Conservation (phyloP, 495 filamentous ascomycete species). For the Alectoria sarmentosa region DNA sequence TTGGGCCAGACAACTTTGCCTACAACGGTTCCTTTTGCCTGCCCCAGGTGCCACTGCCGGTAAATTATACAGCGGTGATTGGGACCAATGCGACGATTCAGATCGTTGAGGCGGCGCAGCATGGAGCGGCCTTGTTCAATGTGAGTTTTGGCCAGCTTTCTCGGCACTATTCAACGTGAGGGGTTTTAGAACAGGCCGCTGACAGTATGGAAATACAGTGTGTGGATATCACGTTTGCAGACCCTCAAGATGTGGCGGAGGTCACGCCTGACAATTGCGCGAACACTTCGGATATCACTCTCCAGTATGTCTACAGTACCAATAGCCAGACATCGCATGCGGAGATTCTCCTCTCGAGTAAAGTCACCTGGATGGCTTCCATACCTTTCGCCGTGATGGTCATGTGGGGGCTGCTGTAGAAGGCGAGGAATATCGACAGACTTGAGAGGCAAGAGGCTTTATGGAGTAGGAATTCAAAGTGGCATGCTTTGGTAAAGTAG, state of each 20-base stretch:
- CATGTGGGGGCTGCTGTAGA: not conserved
- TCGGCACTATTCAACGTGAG: not conserved
- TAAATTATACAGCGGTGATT: conserved; percentile 58
- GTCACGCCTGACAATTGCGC: conserved; percentile 78
- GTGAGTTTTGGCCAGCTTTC: conserved; percentile 46
- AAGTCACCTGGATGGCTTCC: conserved; percentile 18
- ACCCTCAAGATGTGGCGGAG: conserved; percentile 60
- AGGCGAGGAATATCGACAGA: not conserved
- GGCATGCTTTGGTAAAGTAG: not conserved
- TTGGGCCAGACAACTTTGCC: conserved; percentile 69
- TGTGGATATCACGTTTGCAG: conserved; percentile 81
- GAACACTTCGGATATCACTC: conserved; percentile 67
- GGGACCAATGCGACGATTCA: conserved; percentile 96
- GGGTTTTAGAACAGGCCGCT: not conserved
- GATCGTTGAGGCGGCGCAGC: conserved; percentile 78
- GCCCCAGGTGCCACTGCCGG: conserved; percentile 82
- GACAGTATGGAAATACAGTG: conserved; percentile 49
- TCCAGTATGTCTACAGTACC: conserved; percentile 67
- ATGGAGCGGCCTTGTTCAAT: conserved; percentile 86
- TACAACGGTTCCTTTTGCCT: conserved; percentile 87
- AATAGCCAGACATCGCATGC: conserved; percentile 24
- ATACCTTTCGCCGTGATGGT: conserved; percentile 17
- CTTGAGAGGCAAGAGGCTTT: not conserved
- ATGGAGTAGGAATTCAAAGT: not conserved
- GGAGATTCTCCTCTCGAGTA: conserved; percentile 6